Base-by-base conservation (phyloP, 2,329 filamentous ascomycete species). In the Tolypocladium cylindrosporum region DNA sequence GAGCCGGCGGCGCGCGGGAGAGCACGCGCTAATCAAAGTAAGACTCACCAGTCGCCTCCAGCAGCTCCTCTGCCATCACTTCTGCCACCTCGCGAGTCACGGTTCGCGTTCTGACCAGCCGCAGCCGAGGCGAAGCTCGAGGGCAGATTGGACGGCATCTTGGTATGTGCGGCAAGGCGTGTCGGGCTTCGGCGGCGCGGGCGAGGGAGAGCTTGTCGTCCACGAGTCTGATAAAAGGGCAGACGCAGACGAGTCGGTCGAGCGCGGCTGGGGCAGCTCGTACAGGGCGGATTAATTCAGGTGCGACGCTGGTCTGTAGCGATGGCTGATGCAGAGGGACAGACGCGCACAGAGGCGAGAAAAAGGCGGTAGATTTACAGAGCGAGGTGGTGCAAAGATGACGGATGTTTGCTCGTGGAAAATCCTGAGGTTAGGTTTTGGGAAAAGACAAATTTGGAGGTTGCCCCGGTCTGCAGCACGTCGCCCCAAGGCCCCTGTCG, bases 121-220 rank as follows among this genome's bases (percentile, higher is more conserved):
- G 89, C 89, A 68, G 89, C 89, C 70, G 89, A 91, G 72, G 89
- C 89, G 76, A 92, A 92, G 80, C 87, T 91, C 67, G 89, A 90
- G 68, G 88, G 86, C 73, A 91, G 82, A 77, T 88, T 86, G 72
- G 86, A 84, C 77, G 87, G 83, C 88, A 91, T 80, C 60, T 62
- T 74, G 54, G 60, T 59, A 61, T 62, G 63, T 56, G 57, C 42
- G 54, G 24, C 52, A 51, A 52, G 21, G 34, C 48, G 55, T 56
- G 55, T 56, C 36, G 36, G 34, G 45, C 43, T 51, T 55, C 31
- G 37, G 21, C 8, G 42, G 52, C 55, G 43, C 24, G 53, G 40
- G n/a, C 36, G 41, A 42, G n/a, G 50, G 27, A 55, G 19, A 45
- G 54, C 45, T 52, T 48, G 56, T 37, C 41, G 50, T 45, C 27